Percentiles rank a stretch among this genome's conserved stretches.
These are phyloP conservation scores for Fraxinus floribunda DNA, from an alignment of 305 asterid genomes.

Conservation along the genomic window DNA sequence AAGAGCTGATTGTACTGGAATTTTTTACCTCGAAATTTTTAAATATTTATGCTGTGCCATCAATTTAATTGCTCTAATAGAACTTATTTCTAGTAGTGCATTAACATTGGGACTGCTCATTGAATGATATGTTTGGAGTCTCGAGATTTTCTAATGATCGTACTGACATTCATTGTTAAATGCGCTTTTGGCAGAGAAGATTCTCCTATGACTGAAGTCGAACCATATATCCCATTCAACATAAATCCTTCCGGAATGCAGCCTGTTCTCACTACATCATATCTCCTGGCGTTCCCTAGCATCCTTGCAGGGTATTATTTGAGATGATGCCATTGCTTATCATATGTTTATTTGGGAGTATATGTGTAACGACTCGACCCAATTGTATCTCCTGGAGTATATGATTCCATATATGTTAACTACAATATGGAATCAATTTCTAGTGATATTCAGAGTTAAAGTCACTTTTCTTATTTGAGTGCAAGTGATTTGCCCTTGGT, in stretches of 20 bases:
- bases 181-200: slow-evolving; percentile 61
- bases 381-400: not conserved
- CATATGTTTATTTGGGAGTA: not conserved
- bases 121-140: not conserved
- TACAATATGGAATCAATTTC: slow-evolving; percentile 4
- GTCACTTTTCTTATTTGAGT: not conserved
- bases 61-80: not conserved
- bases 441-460: not conserved
- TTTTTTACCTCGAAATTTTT: not conserved
- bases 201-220: slow-evolving; percentile 87
- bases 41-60: not conserved
- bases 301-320: slow-evolving; percentile 68
- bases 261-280: slow-evolving; percentile 95
- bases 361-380: not conserved
- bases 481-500: not conserved
- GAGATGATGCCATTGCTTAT: not conserved
- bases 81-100: not conserved
- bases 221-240: slow-evolving; percentile 97
- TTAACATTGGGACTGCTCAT: not conserved
- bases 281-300: slow-evolving; percentile 89
- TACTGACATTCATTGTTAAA: slow-evolving; percentile 17
- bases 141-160: not conserved
- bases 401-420: not conserved
- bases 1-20: not conserved
- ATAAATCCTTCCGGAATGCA: slow-evolving; percentile 99